Evolutionary conservation across 768 basidiomycete genomes (phyloP).

Genomic region (Lactarius evosmus): DNA sequence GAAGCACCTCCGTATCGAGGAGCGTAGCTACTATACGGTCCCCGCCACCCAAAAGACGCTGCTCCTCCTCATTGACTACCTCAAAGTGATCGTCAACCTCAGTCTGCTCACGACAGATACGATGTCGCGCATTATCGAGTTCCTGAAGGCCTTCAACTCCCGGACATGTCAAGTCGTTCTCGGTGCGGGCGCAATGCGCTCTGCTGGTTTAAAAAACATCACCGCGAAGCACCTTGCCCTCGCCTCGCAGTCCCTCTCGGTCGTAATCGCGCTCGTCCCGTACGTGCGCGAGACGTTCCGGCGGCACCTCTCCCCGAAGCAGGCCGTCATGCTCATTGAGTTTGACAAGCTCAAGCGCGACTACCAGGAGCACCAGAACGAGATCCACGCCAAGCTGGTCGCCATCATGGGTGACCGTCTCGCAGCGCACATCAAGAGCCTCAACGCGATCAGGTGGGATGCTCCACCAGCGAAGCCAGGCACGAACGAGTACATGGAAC

Average conservation of each 20-base stretch:
- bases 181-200: slow-evolving; percentile 98
- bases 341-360: slow-evolving; percentile 99
- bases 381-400: slow-evolving; percentile 96
- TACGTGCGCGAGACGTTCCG: slow-evolving; percentile 95
- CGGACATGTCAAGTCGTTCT: slow-evolving; percentile 97
- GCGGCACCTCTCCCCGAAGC: slow-evolving; percentile 88
- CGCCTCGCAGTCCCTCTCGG: slow-evolving; percentile 92
- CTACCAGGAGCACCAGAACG: slow-evolving; percentile 98
- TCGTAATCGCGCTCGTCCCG: slow-evolving; percentile 91
- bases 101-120: slow-evolving; percentile 88
- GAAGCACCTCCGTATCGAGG: slow-evolving; percentile 77
- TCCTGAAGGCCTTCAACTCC: slow-evolving; percentile 96
- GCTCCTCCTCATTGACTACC: slow-evolving; percentile 74
- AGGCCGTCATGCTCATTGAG: slow-evolving; percentile 95
- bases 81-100: slow-evolving; percentile 83
- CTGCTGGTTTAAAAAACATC: slow-evolving; percentile 95
- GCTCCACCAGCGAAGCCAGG: slow-evolving; percentile 56
- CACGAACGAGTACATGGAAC: slow-evolving; percentile 86
- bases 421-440: slow-evolving; percentile 74
- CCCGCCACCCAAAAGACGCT: slow-evolving; percentile 78
- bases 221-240: slow-evolving; percentile 97
- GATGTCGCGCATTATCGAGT: slow-evolving; percentile 94
- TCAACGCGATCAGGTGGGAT: slow-evolving; percentile 81
- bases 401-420: slow-evolving; percentile 98
- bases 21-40: slow-evolving; percentile 80